Evolutionary conservation across 768 basidiomycete species (phyloP).

Genomic region (Suillus fuscotomentosus): DNA sequence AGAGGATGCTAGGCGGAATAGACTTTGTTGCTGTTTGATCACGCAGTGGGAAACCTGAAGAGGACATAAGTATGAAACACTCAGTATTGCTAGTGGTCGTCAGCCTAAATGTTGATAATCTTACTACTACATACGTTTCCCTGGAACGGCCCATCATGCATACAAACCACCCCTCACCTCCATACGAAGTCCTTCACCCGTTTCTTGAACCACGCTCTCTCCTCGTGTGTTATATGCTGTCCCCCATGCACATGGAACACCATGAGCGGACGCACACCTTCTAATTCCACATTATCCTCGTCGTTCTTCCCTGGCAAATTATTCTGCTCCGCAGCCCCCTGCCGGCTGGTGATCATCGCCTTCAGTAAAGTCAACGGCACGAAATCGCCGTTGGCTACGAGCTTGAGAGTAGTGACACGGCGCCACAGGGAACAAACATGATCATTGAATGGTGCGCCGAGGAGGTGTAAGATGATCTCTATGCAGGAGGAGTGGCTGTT

Average conservation of each 20-base stretch:
- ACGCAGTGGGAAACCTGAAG: not conserved
- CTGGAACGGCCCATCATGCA: not conserved
- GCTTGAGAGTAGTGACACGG: not conserved
- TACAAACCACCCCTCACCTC: not conserved
- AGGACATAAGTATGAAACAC: not conserved
- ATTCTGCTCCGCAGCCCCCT: not conserved
- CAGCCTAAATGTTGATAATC: not conserved
- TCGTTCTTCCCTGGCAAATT: not conserved
- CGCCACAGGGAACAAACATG: not conserved
- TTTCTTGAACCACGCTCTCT: not conserved
- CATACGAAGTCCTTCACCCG: not conserved
- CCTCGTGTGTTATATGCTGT: not conserved
- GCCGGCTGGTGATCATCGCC: not conserved
- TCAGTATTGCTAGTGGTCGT: not conserved
- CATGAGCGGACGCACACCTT: constrained; percentile 19
- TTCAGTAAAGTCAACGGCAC: not conserved
- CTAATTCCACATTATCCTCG: too few species aligned
- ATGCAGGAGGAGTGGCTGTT: not conserved
- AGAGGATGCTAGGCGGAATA: not conserved
- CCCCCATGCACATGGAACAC: constrained; percentile 3
- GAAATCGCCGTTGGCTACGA: not conserved
- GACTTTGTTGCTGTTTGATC: not conserved
- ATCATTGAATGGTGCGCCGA: not conserved
- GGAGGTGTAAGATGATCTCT: not conserved
- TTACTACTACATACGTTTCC: not conserved